Base-by-base conservation (phyloP, 352 stramenopile genomes). In the Pythium pyrilobum region DNA sequence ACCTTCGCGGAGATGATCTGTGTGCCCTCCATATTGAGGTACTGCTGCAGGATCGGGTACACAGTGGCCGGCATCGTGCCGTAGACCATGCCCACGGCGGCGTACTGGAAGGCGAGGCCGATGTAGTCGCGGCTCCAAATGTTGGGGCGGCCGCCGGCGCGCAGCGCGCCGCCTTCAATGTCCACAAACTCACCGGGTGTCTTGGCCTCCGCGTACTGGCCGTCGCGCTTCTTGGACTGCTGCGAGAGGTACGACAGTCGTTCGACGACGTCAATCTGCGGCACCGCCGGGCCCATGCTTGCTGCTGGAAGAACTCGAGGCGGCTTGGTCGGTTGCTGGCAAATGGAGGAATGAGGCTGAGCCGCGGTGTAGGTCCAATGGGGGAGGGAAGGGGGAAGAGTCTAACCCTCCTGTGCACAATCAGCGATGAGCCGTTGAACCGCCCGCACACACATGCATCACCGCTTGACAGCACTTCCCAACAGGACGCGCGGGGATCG, bases 21-120 rank as follows among this genome's bases (percentile, higher is more conserved):
- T n/a, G 38, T 53, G 39, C 33, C 39, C 37, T 69, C 31, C 44
- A 65, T 53, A 10, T 62, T 51, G 31, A 69, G 43, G 29, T 69
- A 69, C 48, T 65, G 55, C 13, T 37, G 29, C 21, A 70, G 24
- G 37, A 70, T 49, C 13, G 62, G 62, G 51, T 67, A 63, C 10
- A 59, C 38, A 0, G 64, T 41, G 27, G 25, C 47, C 15, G 56
- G 49, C 1, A 66, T 28, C 20, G 43, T 34, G n/a, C 48, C 40
- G 38, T 61, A 63, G 40, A 69, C 28, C 13, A 62, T 25, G 1
- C 62, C 62, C 15, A 66, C 62, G 34, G 23, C 52, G 2, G 53
- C 44, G 41, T 69, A 69, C 31, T 69, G 56, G 24, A 37, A 23
- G 18, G 55, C 55, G 6, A 50, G 24, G 13, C 34, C 34, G 34